phyloP scores from a whole-genome alignment of 331 rosid species.

The Spiraea crenata region DNA sequence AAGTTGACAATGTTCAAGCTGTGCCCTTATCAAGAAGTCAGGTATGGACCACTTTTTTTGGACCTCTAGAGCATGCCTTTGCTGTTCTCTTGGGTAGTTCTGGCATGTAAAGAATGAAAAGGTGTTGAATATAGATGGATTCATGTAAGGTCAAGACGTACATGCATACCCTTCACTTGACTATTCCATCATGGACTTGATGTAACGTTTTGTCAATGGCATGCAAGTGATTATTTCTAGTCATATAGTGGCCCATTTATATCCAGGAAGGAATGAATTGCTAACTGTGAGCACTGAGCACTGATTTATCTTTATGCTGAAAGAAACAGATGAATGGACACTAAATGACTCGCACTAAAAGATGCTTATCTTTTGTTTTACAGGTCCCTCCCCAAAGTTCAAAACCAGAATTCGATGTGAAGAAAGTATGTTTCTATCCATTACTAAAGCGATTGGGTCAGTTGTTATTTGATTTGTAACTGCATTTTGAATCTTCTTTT shows the following conservation, averaged over 20 bases:
- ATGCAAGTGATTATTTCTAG: background rate
- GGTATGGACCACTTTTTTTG: constrained; percentile 39
- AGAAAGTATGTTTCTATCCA: constrained; percentile 18
- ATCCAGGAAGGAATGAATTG: background rate
- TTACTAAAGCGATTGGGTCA: background rate
- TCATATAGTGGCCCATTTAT: background rate
- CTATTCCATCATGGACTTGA: no score
- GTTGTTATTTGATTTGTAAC: constrained; percentile 3
- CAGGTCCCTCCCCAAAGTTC: constrained; percentile 26
- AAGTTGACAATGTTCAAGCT: constrained; percentile 43
- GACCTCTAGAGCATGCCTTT: background rate
- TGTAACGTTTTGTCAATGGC: no score
- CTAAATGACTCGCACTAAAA: background rate
- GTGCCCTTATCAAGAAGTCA: constrained; percentile 36
- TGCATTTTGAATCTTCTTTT: background rate
- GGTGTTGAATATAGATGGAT: no score
- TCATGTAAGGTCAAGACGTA: no score
- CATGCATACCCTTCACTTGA: no score
- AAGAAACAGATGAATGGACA: background rate
- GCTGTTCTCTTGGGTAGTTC: background rate
- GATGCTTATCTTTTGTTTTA: constrained; percentile 11
- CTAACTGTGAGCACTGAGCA: constrained; percentile 7
- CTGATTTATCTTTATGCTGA: background rate
- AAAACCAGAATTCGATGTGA: constrained; percentile 24
- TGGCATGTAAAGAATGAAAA: background rate